A percentile compares a stretch with the other conserved stretches of the same genome.
Evolutionary conservation across 164 flowering plant genomes (phyloP).

Genomic region (Annona squamosa): DNA sequence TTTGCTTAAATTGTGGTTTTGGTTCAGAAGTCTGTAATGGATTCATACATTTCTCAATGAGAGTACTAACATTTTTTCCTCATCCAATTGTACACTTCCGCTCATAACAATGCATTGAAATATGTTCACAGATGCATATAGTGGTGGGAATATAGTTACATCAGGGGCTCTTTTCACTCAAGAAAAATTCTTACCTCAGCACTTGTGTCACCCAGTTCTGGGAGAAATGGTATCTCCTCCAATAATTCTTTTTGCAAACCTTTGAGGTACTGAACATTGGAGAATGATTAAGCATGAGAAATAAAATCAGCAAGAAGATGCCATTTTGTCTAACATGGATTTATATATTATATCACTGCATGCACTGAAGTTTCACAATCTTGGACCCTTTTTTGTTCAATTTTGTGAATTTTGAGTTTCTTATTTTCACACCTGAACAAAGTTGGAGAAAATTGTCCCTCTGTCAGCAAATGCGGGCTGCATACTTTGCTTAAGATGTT

Average conservation of each 20-base stretch:
- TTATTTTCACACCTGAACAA: conserved; percentile 49
- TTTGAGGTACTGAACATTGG: conserved; percentile 42
- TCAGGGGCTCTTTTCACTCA: not conserved
- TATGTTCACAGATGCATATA: not conserved
- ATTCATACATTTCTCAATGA: not conserved
- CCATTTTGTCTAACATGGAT: not conserved
- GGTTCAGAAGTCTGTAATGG: not conserved
- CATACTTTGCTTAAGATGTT: conserved; percentile 62
- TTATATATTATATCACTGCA: not conserved
- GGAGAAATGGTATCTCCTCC: conserved; percentile 54
- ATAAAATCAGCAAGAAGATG: not conserved
- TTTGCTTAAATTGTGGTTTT: not conserved
- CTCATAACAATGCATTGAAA: not conserved
- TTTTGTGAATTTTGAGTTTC: conserved; percentile 3
- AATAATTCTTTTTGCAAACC: conserved; percentile 42
- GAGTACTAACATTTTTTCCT: not conserved
- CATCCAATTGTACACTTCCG: no score
- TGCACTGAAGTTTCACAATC: not conserved
- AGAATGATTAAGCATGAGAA: no score
- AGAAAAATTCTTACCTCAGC: conserved; percentile 38
- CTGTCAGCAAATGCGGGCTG: conserved; percentile 51
- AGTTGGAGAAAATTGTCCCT: conserved; percentile 44
- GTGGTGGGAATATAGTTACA: not conserved
- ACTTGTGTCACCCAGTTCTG: conserved; percentile 39
- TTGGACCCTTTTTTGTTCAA: not conserved